phyloP scores from a whole-genome alignment of 176 grass and related monocot species.

The Oryza officinalis region DNA sequence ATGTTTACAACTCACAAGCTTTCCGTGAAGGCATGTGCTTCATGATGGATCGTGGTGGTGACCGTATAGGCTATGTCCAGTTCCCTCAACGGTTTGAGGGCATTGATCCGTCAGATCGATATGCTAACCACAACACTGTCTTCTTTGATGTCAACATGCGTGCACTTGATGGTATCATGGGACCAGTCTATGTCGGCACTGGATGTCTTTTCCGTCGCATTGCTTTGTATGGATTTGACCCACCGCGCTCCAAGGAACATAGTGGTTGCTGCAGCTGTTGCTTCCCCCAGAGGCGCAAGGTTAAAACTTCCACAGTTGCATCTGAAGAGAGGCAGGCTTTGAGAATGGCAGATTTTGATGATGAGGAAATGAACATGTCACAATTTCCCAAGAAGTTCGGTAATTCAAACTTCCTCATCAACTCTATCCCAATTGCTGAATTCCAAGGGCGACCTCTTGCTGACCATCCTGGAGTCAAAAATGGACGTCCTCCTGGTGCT shows the following conservation, averaged over 20 bases:
- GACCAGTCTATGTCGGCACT: constrained; percentile 92
- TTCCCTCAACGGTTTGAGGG: constrained; percentile 98
- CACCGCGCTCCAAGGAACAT: constrained; percentile 86
- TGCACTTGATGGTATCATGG: constrained; percentile 82
- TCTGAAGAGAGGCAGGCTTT: constrained; percentile 77
- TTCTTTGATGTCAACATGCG: constrained; percentile 99
- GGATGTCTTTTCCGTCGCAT: constrained; percentile 92
- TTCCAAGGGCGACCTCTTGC: constrained; percentile 94
- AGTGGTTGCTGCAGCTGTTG: constrained; percentile 83
- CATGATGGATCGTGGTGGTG: constrained; percentile 98
- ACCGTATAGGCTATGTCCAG: constrained; percentile 92
- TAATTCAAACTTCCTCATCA: constrained; percentile 79
- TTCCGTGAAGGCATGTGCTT: constrained; percentile 98
- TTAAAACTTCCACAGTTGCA: constrained; percentile 29
- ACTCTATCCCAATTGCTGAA: constrained; percentile 94
- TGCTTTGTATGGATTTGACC: constrained; percentile 91
- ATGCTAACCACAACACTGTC: constrained; percentile 97
- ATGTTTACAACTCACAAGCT: constrained; percentile 94
- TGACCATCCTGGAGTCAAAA: constrained; percentile 92
- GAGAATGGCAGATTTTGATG: constrained; percentile 78
- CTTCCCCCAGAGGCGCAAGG: constrained; percentile 73
- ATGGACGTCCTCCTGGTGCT: constrained; percentile 77
- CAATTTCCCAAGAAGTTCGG: constrained; percentile 95
- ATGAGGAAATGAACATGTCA: constrained; percentile 92
- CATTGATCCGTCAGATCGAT: constrained; percentile 96